Evolutionary conservation across 83 land plant genomes (phyloP), one percentile per base, ranked within the genome.

Genomic region (Picea abies): DNA sequence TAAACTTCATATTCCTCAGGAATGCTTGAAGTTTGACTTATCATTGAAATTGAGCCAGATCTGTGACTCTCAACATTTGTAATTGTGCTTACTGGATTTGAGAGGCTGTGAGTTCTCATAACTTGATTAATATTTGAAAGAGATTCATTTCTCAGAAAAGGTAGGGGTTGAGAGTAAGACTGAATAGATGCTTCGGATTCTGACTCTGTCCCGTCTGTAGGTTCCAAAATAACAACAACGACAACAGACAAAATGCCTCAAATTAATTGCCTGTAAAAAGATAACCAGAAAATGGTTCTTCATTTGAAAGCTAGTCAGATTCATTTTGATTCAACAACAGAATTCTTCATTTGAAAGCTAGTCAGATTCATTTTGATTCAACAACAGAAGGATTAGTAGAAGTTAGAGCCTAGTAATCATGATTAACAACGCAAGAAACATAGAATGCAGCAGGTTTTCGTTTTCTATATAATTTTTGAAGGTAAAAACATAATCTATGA

Each of bases 131-230:
- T 73, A 39, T 73, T 73, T 44, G 77, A 73, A 44, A 73, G 77
- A 73, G 77, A 47, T 44, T 44, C 58, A 44, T 44, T 73, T 73
- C 77, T 73, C 77, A 37, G 77, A 41, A 47, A 19, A n/a, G 77
- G 77, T 44, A 44, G 56, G 47, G 77, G 47, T 44, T 35, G 58
- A 44, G 56, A 73, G 77, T 39, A 16, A 73, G 47, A 44, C 56
- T 7, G 52, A 41, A 52, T 4, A 41, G 23, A 41, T 41, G 41
- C 23, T 73, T 73, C 77, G 2, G 26, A 73, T 44, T 47, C 52
- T 19, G 77, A 73, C 14, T n/a, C 77, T 5, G 77, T 20, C 10
- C n/a, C 52, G 29, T 29, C 29, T 29, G 29, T 29, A 29, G 29
- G 29, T 29, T 29, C 29, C 39, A 72, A 72, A 72, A n/a, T 7